A percentile compares a stretch with the other conserved stretches of the same genome.
Evolutionary conservation across 1,284 basidiomycete species (phyloP).

Genomic region (Amylostereum areolatum): DNA sequence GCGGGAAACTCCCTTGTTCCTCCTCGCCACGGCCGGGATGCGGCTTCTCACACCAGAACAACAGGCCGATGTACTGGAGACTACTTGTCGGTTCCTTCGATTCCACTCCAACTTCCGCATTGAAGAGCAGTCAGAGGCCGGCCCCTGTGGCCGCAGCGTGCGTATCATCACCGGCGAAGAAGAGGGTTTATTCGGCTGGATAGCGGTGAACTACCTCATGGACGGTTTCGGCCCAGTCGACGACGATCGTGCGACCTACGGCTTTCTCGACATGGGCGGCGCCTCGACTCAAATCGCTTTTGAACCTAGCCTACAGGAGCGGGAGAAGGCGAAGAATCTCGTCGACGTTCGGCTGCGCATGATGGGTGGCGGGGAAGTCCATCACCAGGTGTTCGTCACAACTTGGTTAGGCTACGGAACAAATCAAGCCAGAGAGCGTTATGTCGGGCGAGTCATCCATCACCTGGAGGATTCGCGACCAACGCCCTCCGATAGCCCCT

Average conservation of each 20-base stretch:
- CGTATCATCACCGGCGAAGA: constrained; percentile 97
- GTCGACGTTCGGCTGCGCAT: constrained; percentile 79
- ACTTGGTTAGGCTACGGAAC: constrained; percentile 99
- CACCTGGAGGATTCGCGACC: constrained; percentile 40
- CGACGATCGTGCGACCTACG: constrained; percentile 76
- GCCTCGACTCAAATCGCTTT: constrained; percentile 99
- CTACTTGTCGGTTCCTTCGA: constrained; percentile 76
- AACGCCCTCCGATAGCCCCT: constrained; percentile 18
- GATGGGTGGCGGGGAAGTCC: constrained; percentile 81
- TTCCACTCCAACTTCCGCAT: constrained; percentile 73
- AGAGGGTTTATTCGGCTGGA: constrained; percentile 98
- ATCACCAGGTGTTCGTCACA: constrained; percentile 93
- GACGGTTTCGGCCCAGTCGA: constrained; percentile 80
- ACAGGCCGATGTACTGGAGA: constrained; percentile 67
- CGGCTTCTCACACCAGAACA: constrained; percentile 71
- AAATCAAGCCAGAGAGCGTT: constrained; percentile 91
- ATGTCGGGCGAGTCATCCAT: constrained; percentile 64
- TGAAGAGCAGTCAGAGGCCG: constrained; percentile 52
- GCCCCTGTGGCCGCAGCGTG: constrained; percentile 85
- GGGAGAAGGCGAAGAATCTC: constrained; percentile 54
- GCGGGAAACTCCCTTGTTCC: constrained; percentile 82
- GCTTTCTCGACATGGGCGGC: constrained; percentile 99
- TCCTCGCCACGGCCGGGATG: constrained; percentile 98
- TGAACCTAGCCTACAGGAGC: constrained; percentile 62
- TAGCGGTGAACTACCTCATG: constrained; percentile 99